These are phyloP conservation scores for Cucurbita moschata DNA, from an alignment of 306 rosid genomes.

Conservation along the genomic window DNA sequence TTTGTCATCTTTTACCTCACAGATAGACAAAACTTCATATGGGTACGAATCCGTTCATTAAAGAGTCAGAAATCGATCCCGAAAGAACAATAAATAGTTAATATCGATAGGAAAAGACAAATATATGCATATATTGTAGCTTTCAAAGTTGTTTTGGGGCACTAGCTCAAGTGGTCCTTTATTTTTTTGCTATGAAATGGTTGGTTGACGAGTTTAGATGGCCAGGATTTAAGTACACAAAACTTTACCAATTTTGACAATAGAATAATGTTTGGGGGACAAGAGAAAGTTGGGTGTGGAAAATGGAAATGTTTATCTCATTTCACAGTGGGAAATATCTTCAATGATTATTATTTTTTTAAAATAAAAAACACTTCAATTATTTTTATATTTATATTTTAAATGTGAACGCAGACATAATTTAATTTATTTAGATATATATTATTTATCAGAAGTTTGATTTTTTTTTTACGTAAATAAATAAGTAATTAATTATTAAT, in stretches of 20 bases:
- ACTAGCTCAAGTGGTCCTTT: neutral
- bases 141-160: neutral
- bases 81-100: too few species aligned
- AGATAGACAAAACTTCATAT: too few species aligned
- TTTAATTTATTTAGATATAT: too few species aligned
- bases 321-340: neutral
- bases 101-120: too few species aligned
- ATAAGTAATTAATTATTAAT: neutral
- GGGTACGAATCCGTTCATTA: too few species aligned
- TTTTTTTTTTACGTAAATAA: too few species aligned
- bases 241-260: neutral
- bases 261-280: constrained; percentile 6
- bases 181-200: neutral
- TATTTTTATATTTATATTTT: neutral
- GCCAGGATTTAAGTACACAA: neutral
- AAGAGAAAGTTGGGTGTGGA: constrained; percentile 2
- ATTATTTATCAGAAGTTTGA: too few species aligned
- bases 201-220: neutral
- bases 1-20: too few species aligned
- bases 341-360: neutral
- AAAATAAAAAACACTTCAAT: neutral
- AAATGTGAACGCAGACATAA: too few species aligned
- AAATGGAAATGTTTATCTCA: neutral
- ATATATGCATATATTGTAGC: neutral
- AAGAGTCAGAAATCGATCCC: too few species aligned